A percentile compares a stretch with the other conserved stretches of the same genome.
These are phyloP conservation scores for Termitomyces sp. DNA, from an alignment of 768 basidiomycete species.

Conservation along the genomic window DNA sequence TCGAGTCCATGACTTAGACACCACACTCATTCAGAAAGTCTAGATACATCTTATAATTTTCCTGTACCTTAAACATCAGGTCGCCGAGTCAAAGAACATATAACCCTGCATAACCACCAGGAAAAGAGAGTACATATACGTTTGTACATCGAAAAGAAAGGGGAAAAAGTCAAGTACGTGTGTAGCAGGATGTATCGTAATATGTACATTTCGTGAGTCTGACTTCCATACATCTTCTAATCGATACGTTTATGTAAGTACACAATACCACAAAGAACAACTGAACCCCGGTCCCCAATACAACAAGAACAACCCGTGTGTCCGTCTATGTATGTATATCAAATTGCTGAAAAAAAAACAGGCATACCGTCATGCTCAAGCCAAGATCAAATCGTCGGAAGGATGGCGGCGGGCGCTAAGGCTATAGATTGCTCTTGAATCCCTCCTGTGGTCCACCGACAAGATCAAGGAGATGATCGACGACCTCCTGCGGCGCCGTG, in stretches of 20 bases:
- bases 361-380: neutral
- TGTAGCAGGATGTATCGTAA: neutral
- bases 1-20: too few species aligned
- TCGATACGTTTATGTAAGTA: neutral
- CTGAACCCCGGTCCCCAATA: too few species aligned
- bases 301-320: too few species aligned
- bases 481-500: conserved; percentile 82
- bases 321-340: neutral
- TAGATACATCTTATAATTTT: neutral
- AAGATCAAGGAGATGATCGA: conserved; percentile 73
- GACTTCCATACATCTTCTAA: neutral
- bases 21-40: too few species aligned
- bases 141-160: neutral
- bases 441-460: conserved; percentile 28
- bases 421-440: conserved; percentile 11
- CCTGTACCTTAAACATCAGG: neutral
- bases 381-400: too few species aligned
- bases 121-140: neutral
- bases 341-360: neutral
- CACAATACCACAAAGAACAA: neutral
- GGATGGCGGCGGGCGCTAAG: neutral
- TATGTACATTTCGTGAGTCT: neutral
- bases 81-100: too few species aligned
- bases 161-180: too few species aligned
- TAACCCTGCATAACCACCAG: neutral